Percentiles rank a stretch among this genome's conserved stretches.
Conservation (phyloP, 805 yeast genomes). For the Jamesozyma jinghongensis region DNA sequence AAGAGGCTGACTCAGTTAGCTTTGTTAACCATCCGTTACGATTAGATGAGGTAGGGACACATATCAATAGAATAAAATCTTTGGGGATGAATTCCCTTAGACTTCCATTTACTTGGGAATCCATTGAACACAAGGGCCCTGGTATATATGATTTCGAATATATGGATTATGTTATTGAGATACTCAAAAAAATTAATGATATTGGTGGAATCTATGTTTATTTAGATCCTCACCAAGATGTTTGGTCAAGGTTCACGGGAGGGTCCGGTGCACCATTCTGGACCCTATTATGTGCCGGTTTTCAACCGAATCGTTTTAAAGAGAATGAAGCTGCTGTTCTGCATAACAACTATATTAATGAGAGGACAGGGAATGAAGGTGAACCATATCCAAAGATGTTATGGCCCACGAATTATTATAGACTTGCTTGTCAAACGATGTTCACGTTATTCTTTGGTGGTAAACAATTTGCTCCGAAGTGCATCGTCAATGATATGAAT, state of each 20-base stretch:
- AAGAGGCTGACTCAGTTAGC: slow-evolving; percentile 65
- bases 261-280: slow-evolving; percentile 94
- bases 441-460: slow-evolving; percentile 84
- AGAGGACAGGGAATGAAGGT: slow-evolving; percentile 34
- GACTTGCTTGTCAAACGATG: slow-evolving; percentile 72
- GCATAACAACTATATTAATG: slow-evolving; percentile 45
- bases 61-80: slow-evolving; percentile 58
- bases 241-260: slow-evolving; percentile 82
- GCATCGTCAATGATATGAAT: slow-evolving; percentile 58
- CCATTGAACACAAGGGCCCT: slow-evolving; percentile 83
- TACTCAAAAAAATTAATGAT: slow-evolving; percentile 47
- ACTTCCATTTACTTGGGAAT: slow-evolving; percentile 83
- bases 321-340: slow-evolving; percentile 71
- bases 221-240: slow-evolving; percentile 89
- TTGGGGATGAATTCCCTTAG: slow-evolving; percentile 79
- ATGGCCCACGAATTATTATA: slow-evolving; percentile 81
- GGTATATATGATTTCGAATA: slow-evolving; percentile 71
- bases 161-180: slow-evolving; percentile 56
- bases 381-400: slow-evolving; percentile 66
- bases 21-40: slow-evolving; percentile 80
- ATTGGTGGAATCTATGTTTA: slow-evolving; percentile 72
- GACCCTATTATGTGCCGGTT: slow-evolving; percentile 85
- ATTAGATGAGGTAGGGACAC: slow-evolving; percentile 58
- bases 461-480: slow-evolving; percentile 62
- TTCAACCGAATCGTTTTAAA: slow-evolving; percentile 65